A percentile compares a stretch with the other conserved stretches of the same genome.
phyloP scores from a whole-genome alignment of 495 filamentous ascomycete species.

The Neurospora sp. region DNA sequence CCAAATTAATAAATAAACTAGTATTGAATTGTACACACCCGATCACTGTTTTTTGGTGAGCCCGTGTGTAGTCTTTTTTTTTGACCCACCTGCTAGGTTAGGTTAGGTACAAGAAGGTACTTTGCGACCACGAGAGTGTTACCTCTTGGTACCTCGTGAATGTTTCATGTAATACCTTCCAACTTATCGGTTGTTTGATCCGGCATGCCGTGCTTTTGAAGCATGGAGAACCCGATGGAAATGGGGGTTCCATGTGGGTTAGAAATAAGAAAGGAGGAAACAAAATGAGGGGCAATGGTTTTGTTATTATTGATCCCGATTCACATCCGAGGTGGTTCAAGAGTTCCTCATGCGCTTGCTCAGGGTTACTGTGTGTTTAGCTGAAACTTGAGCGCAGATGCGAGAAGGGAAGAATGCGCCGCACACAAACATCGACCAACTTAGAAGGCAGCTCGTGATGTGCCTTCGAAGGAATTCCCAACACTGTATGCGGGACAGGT shows the following conservation, averaged over 20 bases:
- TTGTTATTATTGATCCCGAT: background rate
- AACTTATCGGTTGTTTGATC: background rate
- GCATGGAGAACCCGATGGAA: background rate
- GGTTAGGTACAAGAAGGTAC: background rate
- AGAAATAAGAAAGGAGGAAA: background rate
- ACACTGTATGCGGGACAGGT: background rate
- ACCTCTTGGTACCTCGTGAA: background rate
- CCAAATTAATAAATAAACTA: too few species aligned
- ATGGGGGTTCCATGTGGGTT: too few species aligned
- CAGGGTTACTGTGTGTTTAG: background rate
- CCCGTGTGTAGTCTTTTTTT: too few species aligned
- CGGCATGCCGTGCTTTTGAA: background rate
- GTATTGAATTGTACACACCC: too few species aligned
- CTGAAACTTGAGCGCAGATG: background rate
- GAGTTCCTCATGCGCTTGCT: background rate
- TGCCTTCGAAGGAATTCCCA: background rate
- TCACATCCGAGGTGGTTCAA: background rate
- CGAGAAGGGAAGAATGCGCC: background rate
- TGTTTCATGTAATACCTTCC: background rate
- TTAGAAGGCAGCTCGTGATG: background rate
- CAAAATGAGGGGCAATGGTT: background rate
- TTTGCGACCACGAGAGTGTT: background rate
- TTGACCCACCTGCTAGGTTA: too few species aligned
- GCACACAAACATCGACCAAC: background rate
- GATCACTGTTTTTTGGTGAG: background rate